A percentile compares a stretch with the other conserved stretches of the same genome.
Conservation (phyloP, 352 stramenopile genomes). For the Pythium aquatile region DNA sequence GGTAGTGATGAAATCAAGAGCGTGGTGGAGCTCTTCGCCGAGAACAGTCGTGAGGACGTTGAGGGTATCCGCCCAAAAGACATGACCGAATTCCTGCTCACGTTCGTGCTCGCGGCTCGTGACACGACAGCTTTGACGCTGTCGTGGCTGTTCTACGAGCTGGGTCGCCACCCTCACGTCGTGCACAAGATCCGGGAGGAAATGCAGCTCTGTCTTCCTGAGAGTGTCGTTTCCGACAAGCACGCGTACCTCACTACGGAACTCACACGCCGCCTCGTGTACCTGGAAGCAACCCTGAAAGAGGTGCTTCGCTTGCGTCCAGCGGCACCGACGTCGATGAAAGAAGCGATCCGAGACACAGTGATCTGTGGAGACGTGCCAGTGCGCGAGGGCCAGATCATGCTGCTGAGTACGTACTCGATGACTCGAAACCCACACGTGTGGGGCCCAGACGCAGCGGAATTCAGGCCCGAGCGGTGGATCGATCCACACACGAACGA, state of each 20-base stretch:
- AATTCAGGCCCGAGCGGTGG: constrained; percentile 39
- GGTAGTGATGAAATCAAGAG: constrained; percentile 21
- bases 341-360: constrained; percentile 53
- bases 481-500: constrained; percentile 26
- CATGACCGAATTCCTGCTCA: constrained; percentile 66
- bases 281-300: constrained; percentile 59
- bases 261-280: constrained; percentile 2
- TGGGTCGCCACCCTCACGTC: constrained; percentile 56
- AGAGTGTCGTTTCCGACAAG: neutral
- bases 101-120: constrained; percentile 68
- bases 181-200: constrained; percentile 37
- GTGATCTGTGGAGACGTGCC: constrained; percentile 35
- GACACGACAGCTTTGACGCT: constrained; percentile 74
- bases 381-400: constrained; percentile 23
- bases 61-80: constrained; percentile 43
- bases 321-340: constrained; percentile 49
- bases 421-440: constrained; percentile 31
- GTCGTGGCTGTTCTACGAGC: constrained; percentile 66
- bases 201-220: constrained; percentile 23
- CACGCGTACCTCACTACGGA: constrained; percentile 19
- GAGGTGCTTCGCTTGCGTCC: constrained; percentile 69
- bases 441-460: constrained; percentile 12
- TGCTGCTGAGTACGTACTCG: constrained; percentile 31
- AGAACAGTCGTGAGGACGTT: constrained; percentile 12
- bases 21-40: constrained; percentile 19